phyloP scores from a whole-genome alignment of 148 eudicot species.

The Fagopyrum tataricum region DNA sequence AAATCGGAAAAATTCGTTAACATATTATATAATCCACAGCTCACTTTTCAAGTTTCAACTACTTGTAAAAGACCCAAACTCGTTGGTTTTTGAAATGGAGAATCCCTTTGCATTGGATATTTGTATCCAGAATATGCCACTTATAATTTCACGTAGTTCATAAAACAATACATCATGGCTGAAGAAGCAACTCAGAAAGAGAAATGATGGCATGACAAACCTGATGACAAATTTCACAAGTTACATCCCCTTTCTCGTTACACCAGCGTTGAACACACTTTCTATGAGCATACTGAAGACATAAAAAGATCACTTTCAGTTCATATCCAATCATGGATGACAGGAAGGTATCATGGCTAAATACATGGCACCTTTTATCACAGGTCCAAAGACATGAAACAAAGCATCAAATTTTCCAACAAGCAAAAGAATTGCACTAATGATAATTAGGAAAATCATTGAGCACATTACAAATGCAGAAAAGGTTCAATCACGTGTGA shows the following conservation, averaged over 20 bases:
- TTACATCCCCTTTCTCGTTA: conserved; percentile 16
- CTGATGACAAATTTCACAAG: conserved; percentile 17
- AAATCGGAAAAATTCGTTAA: neutral
- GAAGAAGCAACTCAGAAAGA: neutral
- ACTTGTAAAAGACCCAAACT: neutral
- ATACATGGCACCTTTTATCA: neutral
- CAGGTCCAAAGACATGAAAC: neutral
- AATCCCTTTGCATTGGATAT: neutral
- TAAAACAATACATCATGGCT: neutral
- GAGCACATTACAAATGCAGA: neutral
- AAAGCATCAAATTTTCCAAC: neutral
- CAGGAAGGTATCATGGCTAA: neutral
- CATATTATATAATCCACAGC: neutral
- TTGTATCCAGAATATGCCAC: neutral
- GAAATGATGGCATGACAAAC: neutral
- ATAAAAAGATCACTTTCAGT: neutral
- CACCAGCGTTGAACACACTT: conserved; percentile 18
- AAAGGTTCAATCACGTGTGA: neutral
- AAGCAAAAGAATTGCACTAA: neutral
- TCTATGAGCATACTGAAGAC: conserved; percentile 13
- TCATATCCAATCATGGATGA: neutral
- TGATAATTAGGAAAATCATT: neutral
- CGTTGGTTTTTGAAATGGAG: neutral
- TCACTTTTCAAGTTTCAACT: neutral
- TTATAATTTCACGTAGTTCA: neutral